Evolutionary conservation across 1,139 yeast genomes (phyloP).

Genomic region (Kodamaea sp.): DNA sequence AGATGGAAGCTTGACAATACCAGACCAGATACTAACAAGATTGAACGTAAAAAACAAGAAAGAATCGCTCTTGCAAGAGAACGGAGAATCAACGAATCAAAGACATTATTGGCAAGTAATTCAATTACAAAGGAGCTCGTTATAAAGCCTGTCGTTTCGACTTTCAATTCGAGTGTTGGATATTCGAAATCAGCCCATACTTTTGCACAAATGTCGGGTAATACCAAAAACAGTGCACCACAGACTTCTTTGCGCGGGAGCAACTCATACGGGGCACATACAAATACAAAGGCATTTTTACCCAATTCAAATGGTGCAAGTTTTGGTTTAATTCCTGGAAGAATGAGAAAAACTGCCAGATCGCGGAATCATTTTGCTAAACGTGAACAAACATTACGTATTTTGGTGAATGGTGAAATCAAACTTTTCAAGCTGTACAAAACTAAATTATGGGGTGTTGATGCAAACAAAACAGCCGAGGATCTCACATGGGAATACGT

Average conservation of each 20-base stretch:
- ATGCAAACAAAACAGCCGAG: constrained; percentile 55
- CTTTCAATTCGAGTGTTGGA: constrained; percentile 22
- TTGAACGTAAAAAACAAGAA: constrained; percentile 26
- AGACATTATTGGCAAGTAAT: constrained; percentile 29
- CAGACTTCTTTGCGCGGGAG: constrained; percentile 28
- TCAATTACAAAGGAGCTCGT: constrained; percentile 19
- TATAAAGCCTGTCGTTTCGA: constrained; percentile 10
- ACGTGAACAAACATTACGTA: constrained; percentile 58
- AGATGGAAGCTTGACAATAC: constrained; percentile 42
- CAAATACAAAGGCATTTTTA: constrained; percentile 11
- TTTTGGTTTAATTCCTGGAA: constrained; percentile 56
- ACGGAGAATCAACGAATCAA: constrained; percentile 39
- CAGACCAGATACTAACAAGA: constrained; percentile 34
- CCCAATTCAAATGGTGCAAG: constrained; percentile 27
- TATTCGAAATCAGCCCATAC: constrained; percentile 36
- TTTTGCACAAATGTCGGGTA: constrained; percentile 29
- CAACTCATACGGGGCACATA: constrained; percentile 33
- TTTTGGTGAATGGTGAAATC: constrained; percentile 57
- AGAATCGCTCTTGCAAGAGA: constrained; percentile 40
- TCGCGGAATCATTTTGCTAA: constrained; percentile 36
- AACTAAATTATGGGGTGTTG: constrained; percentile 87
- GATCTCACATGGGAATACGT: constrained; percentile 62
- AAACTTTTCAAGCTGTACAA: constrained; percentile 59
- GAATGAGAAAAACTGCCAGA: constrained; percentile 56
- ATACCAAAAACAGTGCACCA: constrained; percentile 37